Base-by-base conservation (phyloP, 1,139 yeast species). In the Yamadazyma triangularis region DNA sequence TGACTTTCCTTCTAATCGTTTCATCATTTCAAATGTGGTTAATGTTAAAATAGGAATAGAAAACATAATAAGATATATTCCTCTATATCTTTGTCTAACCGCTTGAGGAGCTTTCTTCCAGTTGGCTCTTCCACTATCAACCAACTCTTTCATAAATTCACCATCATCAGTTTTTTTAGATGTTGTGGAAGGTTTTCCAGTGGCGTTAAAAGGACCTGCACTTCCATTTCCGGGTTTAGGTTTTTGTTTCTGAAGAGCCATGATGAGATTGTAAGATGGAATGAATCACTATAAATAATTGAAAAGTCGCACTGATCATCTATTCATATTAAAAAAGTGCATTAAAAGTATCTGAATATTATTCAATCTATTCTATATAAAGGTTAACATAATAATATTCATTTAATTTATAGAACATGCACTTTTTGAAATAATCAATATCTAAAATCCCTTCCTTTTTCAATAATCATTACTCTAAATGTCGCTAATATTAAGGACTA, bases 51-150 rank as follows among this genome's bases (percentile, higher is more conserved):
- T 40, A 0, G 74, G 74, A 8, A 68, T 56, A 13, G 70, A 62
- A 24, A 65, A 48, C 15, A 68, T 46, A 2, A 68, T 55, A 48
- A 64, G 45, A 39, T 56, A 64, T 10, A 68, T 53, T 6, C 72
- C 73, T 28, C 55, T 53, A 42, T 66, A 67, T 26, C 71, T 39
- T 12, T 50, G 53, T 38, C 56, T 64, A 15, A 67, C 50, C 25
- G 57, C 71, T 31, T 47, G 42, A 2, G 73, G 73, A 0, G 73
- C 73, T 41, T 58, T 62, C 30, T 64, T 63, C 73, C 73, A 68
- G 44, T 68, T 59, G 8, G 70, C 67, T 33, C 50, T 46, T 5
- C 73, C 74, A 0, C 72, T 65, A 29, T 59, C 60, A 6, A 53
- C 56, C 29, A 64, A 44, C 31, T 59, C 65, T 32, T 55, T 50